These are phyloP conservation scores for Chlorociboria aeruginascens DNA, from an alignment of 495 filamentous ascomycete species.

Conservation along the genomic window DNA sequence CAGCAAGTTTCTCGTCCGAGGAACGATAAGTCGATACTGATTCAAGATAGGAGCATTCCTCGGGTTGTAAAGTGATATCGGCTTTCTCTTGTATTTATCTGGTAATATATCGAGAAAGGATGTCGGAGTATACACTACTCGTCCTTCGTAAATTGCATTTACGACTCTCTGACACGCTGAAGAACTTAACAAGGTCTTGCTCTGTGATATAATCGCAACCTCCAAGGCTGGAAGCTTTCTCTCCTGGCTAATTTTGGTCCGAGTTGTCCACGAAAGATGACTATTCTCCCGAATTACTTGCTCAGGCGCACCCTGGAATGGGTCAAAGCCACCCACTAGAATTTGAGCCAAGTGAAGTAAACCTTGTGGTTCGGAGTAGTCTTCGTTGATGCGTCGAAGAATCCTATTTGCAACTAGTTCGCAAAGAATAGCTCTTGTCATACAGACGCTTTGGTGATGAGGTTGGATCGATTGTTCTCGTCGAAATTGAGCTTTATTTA, in stretches of 20 bases:
- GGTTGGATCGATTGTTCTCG: constrained; percentile 51
- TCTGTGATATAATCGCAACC: constrained; percentile 58
- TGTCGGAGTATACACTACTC: constrained; percentile 58
- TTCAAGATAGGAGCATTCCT: constrained; percentile 53
- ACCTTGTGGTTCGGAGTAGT: constrained; percentile 45
- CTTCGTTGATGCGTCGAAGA: constrained; percentile 54
- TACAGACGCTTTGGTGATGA: constrained; percentile 58
- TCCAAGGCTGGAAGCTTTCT: constrained; percentile 55
- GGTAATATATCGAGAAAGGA: constrained; percentile 60
- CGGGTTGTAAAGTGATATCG: constrained; percentile 59
- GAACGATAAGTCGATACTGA: constrained; percentile 63
- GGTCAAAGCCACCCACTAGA: constrained; percentile 61
- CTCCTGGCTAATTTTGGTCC: constrained; percentile 37
- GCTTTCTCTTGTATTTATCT: constrained; percentile 60
- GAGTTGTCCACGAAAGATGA: constrained; percentile 30
- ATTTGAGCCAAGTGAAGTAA: constrained; percentile 57
- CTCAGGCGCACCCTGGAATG: constrained; percentile 49
- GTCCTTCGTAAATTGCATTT: constrained; percentile 55
- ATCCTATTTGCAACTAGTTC: constrained; percentile 56
- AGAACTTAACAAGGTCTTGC: constrained; percentile 52
- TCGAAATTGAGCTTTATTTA: constrained; percentile 58
- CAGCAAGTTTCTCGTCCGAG: constrained; percentile 52
- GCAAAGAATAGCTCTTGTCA: constrained; percentile 53
- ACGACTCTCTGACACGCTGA: constrained; percentile 60
- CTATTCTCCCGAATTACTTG: constrained; percentile 39